Base-by-base conservation (phyloP, 2,329 filamentous ascomycete species). In the Pleomassaria siparia region DNA sequence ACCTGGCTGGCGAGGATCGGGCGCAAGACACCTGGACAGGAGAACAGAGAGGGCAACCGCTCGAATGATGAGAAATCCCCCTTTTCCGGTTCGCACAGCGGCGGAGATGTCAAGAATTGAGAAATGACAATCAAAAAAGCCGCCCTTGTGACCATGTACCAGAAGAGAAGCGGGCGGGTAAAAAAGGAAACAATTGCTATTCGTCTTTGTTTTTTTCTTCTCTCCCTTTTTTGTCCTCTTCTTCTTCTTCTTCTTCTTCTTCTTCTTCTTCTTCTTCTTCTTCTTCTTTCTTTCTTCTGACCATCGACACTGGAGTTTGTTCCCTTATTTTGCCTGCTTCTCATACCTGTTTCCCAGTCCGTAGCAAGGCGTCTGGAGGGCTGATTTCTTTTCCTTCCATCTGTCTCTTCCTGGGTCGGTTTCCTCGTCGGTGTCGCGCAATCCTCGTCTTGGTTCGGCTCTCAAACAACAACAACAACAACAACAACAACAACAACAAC, bases 1-100 rank as follows among this genome's bases (percentile, higher is more conserved):
- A 84, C 86, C 59, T 97, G 94, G 94, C 89, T 92, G 55, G 87
- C 91, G 49, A 79, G 85, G 16, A 76, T 95, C 49, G 89, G 78
- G 28, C 35, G 37, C 13, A 40, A 20, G 24, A 5, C 32, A 4
- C 32, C 37, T 4, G 24, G 24, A 20, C 32, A 35, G n/a, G 22
- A 40, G n/a, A 29, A 40, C 13, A 24, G 37, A 5, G 37, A 40
- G 24, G 18, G 20, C 6, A 16, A 16, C 32, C 16, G 4, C 11
- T 16, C 4, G 32, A n/a, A 8, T 18, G 32, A 35, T 35, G 32
- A 11, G 8, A 35, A 35, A 35, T 30, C 29, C 15, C 13, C 29
- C 7, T 16, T 6, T 18, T 6, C 5, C 16, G 16, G 7, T 4
- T 16, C n/a, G n/a, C 6, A 18, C 32, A 35, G 8, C 8, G 16